A percentile compares a stretch with the other conserved stretches of the same genome.
Conservation (phyloP, 208 protist species). For the Leishmania guyanensis region DNA sequence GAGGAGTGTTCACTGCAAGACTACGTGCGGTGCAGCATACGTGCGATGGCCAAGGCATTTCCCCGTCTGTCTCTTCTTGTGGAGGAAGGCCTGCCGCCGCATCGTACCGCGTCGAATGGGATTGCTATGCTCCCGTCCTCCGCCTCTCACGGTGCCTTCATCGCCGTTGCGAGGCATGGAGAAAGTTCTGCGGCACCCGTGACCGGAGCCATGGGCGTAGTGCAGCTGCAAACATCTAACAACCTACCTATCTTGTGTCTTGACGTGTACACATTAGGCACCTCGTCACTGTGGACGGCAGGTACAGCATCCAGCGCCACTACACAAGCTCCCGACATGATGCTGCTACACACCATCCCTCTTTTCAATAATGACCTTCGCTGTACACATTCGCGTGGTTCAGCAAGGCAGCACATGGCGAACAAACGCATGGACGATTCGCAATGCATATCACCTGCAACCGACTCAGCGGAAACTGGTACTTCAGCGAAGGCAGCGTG, state of each 20-base stretch:
- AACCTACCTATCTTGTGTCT: neutral
- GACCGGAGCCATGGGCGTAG: neutral
- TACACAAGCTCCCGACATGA: conserved; percentile 25
- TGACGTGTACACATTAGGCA: neutral
- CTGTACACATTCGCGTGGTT: neutral
- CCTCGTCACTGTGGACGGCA: neutral
- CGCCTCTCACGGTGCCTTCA: conserved; percentile 1
- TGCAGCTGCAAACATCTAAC: neutral
- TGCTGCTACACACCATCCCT: conserved; percentile 21
- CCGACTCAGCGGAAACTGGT: neutral
- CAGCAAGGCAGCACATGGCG: neutral
- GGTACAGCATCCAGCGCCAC: neutral
- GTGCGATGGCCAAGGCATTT: conserved; percentile 1
- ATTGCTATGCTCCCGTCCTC: conserved; percentile 15
- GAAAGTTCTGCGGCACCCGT: neutral
- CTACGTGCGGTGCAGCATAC: neutral
- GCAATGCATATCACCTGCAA: neutral
- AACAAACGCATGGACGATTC: neutral
- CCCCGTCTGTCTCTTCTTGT: conserved; percentile 15
- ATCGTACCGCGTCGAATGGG: conserved; percentile 9
- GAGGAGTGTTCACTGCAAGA: neutral
- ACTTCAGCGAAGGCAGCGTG: neutral
- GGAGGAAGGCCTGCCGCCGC: conserved; percentile 5
- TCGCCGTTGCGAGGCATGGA: neutral
- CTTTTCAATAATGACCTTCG: conserved; percentile 7